A percentile compares a stretch with the other conserved stretches of the same genome.
Conservation (phyloP, 306 rosid genomes). For the Cicer bijugum region DNA sequence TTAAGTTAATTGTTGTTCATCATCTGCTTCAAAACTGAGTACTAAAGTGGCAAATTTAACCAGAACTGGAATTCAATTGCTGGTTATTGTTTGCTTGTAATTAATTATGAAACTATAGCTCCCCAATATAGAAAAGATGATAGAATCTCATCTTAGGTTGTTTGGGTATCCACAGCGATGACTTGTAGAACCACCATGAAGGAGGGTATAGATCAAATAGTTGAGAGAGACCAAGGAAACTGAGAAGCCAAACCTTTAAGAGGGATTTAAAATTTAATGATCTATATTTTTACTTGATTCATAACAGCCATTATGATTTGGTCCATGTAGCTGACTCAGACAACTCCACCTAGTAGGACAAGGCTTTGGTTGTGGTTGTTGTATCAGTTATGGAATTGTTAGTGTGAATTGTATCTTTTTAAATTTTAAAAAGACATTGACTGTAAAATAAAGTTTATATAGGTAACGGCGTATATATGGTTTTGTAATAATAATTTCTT, state of each 20-base stretch:
- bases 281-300: neutral
- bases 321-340: neutral
- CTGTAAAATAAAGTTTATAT: conserved; percentile 9
- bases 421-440: neutral
- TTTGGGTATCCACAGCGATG: neutral
- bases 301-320: neutral
- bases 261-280: neutral
- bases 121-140: neutral
- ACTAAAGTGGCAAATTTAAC: conserved; percentile 37
- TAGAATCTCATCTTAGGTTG: neutral
- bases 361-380: conserved; percentile 8
- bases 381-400: conserved; percentile 4
- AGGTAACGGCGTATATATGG: neutral
- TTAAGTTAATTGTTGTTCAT: conserved; percentile 31
- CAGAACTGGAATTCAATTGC: conserved; percentile 22
- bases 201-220: neutral
- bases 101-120: conserved; percentile 18
- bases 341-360: conserved; percentile 6
- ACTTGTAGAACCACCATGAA: neutral
- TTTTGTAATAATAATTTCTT: conserved; percentile 21
- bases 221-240: neutral
- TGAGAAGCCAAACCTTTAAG: neutral
- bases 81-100: conserved; percentile 31
- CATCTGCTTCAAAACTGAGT: conserved; percentile 14
- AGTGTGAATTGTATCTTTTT: conserved; percentile 16